Evolutionary conservation across 2,329 filamentous ascomycete species (phyloP).

Genomic region (Curvularia eragrostidis): DNA sequence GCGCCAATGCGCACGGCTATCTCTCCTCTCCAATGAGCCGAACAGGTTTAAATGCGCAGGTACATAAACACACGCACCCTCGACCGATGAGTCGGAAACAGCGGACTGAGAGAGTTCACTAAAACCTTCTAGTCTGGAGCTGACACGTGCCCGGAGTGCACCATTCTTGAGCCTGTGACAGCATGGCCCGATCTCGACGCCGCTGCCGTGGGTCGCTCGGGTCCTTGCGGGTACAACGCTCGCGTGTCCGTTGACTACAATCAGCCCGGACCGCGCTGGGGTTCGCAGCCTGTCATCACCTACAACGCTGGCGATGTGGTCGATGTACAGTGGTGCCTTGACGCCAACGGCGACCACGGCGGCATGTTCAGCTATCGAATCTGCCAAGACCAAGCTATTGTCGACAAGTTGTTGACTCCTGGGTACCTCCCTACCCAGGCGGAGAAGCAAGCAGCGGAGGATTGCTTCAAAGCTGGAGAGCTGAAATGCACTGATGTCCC

Average conservation of each 20-base stretch:
- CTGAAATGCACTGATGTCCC: slow-evolving; percentile 43
- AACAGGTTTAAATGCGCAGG: slow-evolving; percentile 43
- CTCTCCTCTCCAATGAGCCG: slow-evolving; percentile 44
- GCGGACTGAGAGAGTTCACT: not conserved
- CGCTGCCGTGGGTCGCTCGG: slow-evolving; percentile 40
- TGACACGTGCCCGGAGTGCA: slow-evolving; percentile 46
- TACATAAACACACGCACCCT: slow-evolving; percentile 3
- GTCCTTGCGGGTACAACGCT: slow-evolving; percentile 47
- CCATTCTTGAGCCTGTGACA: slow-evolving; percentile 44
- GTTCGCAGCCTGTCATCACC: slow-evolving; percentile 37
- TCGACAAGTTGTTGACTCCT: slow-evolving; percentile 41
- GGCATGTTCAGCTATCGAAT: slow-evolving; percentile 47
- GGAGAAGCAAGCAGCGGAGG: slow-evolving; percentile 45
- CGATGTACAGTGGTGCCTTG: slow-evolving; percentile 45
- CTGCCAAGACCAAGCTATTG: slow-evolving; percentile 42
- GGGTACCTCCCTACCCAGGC: slow-evolving; percentile 43
- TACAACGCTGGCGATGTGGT: slow-evolving; percentile 41
- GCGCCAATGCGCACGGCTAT: slow-evolving; percentile 42
- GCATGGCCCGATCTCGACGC: slow-evolving; percentile 42
- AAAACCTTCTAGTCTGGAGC: slow-evolving; percentile 25
- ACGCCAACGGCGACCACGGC: slow-evolving; percentile 45
- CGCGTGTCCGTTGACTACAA: slow-evolving; percentile 46
- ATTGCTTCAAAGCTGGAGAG: slow-evolving; percentile 39
- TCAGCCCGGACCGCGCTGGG: slow-evolving; percentile 42
- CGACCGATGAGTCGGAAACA: too few species aligned